Evolutionary conservation across 2,329 filamentous ascomycete genomes (phyloP), one percentile per base, ranked within the genome.

Genomic region (Thielaviopsis populi): DNA sequence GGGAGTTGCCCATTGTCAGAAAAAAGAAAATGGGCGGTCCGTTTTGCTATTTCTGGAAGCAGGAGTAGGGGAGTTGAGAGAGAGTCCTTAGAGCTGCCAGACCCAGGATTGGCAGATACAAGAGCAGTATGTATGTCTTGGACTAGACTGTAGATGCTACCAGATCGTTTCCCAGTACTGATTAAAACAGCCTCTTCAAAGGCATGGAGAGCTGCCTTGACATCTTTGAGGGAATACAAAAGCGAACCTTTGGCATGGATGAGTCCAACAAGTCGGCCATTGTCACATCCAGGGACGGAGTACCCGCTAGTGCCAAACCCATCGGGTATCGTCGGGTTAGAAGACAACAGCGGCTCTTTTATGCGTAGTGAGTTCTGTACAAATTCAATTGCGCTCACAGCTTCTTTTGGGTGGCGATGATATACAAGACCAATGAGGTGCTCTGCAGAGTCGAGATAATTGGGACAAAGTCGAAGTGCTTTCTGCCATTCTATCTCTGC

Each of bases 181-280:
- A 99, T 92, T 62, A 96, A 75, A 2, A 99, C 90, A 0, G 91
- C 92, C 73, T 96, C 91, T 72, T 99, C 94, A 69, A 99, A 99
- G 3, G 94, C 90, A 69, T 85, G 83, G 0, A 92, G 91, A 50
- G 94, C 94, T 48, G 80, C 83, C 46, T 80, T 78, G 68, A 94
- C 88, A 68, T 96, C 87, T 56, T 92, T 92, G 37, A 95, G 76
- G 30, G 89, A 85, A 74, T 99, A 99, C 1, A 97, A 79, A 87
- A 97, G 95, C 67, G 97, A 97, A n/a, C 92, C 94, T 74, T 97
- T 99, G 22, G 92, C 91, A 74, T 99, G 94, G 48, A 97, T 85
- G 17, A 99, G 80, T n/a, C 91, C 88, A 54, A 99, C 80, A 70
- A 99, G 90, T 66, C 94, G 84, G 8, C 92, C 94, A 71, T 96